Percentiles rank a stretch among this genome's conserved stretches.
phyloP scores from a whole-genome alignment of 208 protist species.

The Crithidia sp. region DNA sequence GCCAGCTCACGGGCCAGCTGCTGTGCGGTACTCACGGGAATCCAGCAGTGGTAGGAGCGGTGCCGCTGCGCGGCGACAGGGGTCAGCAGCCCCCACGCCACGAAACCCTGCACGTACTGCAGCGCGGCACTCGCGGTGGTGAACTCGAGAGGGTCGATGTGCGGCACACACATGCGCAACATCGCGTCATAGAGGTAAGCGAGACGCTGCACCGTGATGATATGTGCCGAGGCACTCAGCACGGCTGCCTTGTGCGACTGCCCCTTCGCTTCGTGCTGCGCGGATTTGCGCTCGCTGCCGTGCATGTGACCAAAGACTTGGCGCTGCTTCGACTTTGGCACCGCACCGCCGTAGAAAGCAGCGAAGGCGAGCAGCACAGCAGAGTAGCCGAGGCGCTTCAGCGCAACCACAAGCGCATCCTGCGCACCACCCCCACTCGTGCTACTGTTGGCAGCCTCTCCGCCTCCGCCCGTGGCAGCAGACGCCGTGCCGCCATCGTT shows the following conservation, averaged over 20 bases:
- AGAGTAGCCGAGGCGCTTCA: constrained; percentile 65
- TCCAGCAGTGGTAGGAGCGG: constrained; percentile 74
- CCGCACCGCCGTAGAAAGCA: constrained; percentile 82
- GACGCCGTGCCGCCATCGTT: constrained; percentile 12
- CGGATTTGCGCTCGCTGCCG: constrained; percentile 1
- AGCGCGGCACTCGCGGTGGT: constrained; percentile 51
- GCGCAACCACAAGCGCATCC: constrained; percentile 58
- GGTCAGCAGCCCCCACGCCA: constrained; percentile 80
- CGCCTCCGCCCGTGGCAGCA: not conserved
- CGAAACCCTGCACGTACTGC: constrained; percentile 67
- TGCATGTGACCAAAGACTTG: constrained; percentile 51
- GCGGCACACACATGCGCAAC: constrained; percentile 62
- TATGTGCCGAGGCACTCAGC: constrained; percentile 64
- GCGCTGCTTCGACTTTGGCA: constrained; percentile 66
- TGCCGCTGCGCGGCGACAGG: constrained; percentile 35
- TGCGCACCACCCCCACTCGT: not conserved
- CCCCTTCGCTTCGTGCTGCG: constrained; percentile 34
- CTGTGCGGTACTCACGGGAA: constrained; percentile 77
- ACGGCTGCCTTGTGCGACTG: constrained; percentile 79
- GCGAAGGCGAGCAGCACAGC: constrained; percentile 81
- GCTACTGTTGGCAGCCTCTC: not conserved
- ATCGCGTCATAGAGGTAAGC: constrained; percentile 70
- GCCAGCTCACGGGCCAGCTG: constrained; percentile 59
- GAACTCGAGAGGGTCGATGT: constrained; percentile 82
- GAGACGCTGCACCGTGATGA: constrained; percentile 52